These are phyloP conservation scores for Cladosporium sp. DNA, from an alignment of 2,329 filamentous ascomycete genomes.

Conservation along the genomic window DNA sequence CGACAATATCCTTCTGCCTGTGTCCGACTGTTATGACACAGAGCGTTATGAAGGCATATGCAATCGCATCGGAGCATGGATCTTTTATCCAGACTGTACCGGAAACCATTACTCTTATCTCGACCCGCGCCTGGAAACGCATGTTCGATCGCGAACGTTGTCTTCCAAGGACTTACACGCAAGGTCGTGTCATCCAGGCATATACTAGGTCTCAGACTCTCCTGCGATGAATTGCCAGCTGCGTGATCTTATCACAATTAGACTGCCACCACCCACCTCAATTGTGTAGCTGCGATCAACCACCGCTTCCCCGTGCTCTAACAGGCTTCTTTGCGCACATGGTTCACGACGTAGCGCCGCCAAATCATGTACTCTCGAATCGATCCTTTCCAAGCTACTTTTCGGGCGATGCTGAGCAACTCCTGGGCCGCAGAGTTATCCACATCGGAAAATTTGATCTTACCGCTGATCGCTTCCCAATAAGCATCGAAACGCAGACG, in stretches of 20 bases:
- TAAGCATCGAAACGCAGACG: neutral
- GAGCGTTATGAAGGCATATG: too few relatives aligned
- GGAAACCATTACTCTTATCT: too few relatives aligned
- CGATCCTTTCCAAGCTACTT: neutral
- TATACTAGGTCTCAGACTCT: too few relatives aligned
- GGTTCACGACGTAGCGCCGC: neutral
- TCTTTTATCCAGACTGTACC: too few relatives aligned
- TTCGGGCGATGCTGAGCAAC: neutral
- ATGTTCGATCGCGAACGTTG: too few relatives aligned
- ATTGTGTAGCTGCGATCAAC: neutral
- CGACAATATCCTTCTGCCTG: too few relatives aligned
- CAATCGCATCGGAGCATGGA: too few relatives aligned
- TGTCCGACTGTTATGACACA: too few relatives aligned
- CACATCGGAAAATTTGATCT: neutral
- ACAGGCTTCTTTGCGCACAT: neutral
- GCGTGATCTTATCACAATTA: neutral
- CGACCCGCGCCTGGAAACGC: too few relatives aligned
- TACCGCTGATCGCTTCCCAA: neutral
- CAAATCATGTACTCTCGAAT: neutral
- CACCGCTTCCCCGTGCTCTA: neutral
- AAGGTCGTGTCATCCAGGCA: too few relatives aligned
- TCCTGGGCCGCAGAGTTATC: neutral
- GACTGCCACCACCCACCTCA: neutral
- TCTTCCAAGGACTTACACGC: too few relatives aligned
- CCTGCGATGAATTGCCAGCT: too few relatives aligned